A percentile compares a stretch with the other conserved stretches of the same genome.
Conservation (phyloP, 208 protist species). For the Trypanosomatidae sp. region DNA sequence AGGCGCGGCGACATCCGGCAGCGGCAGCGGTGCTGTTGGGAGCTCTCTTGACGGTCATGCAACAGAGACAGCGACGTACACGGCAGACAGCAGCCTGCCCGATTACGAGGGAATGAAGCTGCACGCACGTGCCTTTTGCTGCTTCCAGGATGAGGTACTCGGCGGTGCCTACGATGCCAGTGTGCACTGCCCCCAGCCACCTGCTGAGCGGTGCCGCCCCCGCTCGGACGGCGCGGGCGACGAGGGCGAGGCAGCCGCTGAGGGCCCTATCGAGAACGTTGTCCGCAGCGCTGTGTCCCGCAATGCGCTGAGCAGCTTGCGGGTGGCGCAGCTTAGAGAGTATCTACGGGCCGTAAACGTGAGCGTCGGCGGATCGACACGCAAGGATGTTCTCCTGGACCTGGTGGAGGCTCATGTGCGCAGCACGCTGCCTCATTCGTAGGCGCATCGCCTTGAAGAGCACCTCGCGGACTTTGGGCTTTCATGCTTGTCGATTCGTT, state of each 20-base stretch:
- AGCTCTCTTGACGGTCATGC: too few species aligned
- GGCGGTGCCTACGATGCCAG: slow-evolving; percentile 44
- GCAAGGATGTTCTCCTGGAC: slow-evolving; percentile 14
- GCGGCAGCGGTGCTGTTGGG: not conserved
- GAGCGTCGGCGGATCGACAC: slow-evolving; percentile 2
- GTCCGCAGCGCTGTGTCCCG: slow-evolving; percentile 29
- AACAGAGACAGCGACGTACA: not conserved
- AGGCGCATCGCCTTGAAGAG: too few species aligned
- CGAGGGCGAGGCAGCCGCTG: not conserved
- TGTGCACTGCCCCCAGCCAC: slow-evolving; percentile 33
- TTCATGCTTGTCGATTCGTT: too few species aligned
- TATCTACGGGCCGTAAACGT: slow-evolving; percentile 31
- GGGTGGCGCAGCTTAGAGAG: slow-evolving; percentile 35
- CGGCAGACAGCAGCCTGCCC: slow-evolving; percentile 45
- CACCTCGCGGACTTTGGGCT: too few species aligned
- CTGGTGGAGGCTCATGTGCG: too few species aligned
- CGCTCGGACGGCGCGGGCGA: too few species aligned
- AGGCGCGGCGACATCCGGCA: not conserved
- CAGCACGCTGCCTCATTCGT: too few species aligned
- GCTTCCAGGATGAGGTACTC: slow-evolving; percentile 54
- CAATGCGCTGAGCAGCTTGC: slow-evolving; percentile 39
- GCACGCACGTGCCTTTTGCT: slow-evolving; percentile 36
- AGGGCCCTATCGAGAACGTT: slow-evolving; percentile 10
- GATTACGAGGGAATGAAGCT: slow-evolving; percentile 46
- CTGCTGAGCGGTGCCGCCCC: too few species aligned